phyloP scores from a whole-genome alignment of 305 asterid species.

The Vinca major region DNA sequence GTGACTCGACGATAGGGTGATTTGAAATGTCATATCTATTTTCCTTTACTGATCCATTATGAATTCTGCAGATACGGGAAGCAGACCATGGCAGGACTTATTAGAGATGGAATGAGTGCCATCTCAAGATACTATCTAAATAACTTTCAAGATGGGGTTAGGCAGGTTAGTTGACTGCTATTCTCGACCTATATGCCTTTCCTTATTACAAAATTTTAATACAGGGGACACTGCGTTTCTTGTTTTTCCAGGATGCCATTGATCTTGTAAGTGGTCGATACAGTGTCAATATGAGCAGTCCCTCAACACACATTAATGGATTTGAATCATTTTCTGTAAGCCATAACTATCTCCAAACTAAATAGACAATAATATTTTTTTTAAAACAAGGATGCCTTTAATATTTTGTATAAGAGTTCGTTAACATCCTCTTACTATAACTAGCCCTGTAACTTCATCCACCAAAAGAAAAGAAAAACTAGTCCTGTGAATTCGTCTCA shows the following conservation, averaged over 20 bases:
- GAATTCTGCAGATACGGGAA: conserved; percentile 64
- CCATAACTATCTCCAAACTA: conserved; percentile 1
- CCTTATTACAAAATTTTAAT: conserved; percentile 4
- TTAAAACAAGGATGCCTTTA: background rate
- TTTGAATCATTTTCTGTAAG: conserved; percentile 34
- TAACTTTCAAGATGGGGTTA: conserved; percentile 52
- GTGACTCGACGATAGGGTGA: conserved; percentile 27
- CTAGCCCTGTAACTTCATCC: too few species aligned
- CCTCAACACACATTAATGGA: conserved; percentile 52
- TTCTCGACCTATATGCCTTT: background rate
- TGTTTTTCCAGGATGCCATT: conserved; percentile 62
- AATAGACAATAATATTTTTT: background rate
- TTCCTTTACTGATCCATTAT: background rate
- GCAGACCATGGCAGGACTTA: conserved; percentile 75
- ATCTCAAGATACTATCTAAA: conserved; percentile 83
- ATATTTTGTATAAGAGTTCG: background rate
- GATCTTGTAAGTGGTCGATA: conserved; percentile 90
- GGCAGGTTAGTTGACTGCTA: conserved; percentile 50
- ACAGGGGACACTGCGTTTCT: conserved; percentile 3
- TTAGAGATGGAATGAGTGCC: conserved; percentile 91
- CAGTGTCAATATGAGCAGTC: conserved; percentile 47
- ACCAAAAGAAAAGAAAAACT: background rate
- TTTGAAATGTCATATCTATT: background rate
- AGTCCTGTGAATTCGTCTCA: background rate
- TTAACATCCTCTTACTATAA: background rate